A percentile compares a stretch with the other conserved stretches of the same genome.
Conservation (phyloP, 2,329 filamentous ascomycete species). For the Paradendryphiella salina region DNA sequence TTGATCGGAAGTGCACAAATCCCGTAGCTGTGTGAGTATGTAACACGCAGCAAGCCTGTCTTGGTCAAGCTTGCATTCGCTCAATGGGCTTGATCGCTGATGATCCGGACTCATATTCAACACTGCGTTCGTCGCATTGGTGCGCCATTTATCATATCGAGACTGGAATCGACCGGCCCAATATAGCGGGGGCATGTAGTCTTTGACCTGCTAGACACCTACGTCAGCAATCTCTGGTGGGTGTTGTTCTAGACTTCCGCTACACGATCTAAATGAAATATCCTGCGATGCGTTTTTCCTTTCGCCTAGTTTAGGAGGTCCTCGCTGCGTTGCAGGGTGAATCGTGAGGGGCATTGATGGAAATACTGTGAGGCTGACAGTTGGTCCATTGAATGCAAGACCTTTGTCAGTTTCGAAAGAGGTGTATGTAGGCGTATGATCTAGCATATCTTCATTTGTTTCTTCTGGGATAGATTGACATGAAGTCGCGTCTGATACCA, state of each 20-base stretch:
- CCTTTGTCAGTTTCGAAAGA: background rate
- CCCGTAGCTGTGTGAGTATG: slow-evolving; percentile 40
- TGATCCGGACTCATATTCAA: slow-evolving; percentile 17
- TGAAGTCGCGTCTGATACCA: slow-evolving; percentile 5
- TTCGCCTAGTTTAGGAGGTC: background rate
- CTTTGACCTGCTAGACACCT: slow-evolving; percentile 32
- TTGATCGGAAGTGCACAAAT: slow-evolving; percentile 33
- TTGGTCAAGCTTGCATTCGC: slow-evolving; percentile 29
- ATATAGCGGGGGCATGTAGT: slow-evolving; percentile 41
- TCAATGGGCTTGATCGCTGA: slow-evolving; percentile 18
- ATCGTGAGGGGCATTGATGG: background rate
- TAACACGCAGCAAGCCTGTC: slow-evolving; percentile 34
- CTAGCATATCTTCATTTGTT: background rate
- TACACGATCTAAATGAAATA: slow-evolving; percentile 3
- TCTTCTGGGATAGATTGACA: slow-evolving; percentile 14
- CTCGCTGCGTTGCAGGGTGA: background rate
- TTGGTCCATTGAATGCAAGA: background rate
- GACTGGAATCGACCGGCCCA: slow-evolving; percentile 45
- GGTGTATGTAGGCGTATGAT: background rate
- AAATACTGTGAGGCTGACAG: background rate
- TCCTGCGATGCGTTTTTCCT: background rate
- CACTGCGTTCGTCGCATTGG: slow-evolving; percentile 33
- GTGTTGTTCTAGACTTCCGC: slow-evolving; percentile 11
- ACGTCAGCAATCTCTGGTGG: slow-evolving; percentile 26
- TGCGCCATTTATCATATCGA: slow-evolving; percentile 42